phyloP scores from a whole-genome alignment of 148 eudicot species.

The Camellia granthamiana region DNA sequence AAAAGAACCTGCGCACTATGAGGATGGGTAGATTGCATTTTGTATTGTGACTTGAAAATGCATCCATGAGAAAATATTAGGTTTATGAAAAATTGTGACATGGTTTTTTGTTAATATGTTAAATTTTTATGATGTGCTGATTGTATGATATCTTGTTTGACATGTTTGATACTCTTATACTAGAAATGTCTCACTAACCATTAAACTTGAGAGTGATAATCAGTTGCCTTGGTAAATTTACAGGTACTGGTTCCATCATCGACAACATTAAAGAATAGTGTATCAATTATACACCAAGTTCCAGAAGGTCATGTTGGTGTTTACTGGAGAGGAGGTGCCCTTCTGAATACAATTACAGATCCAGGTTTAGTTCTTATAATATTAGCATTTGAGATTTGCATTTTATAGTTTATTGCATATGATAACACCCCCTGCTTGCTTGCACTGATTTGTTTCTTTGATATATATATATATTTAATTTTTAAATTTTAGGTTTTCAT shows the following conservation, averaged over 20 bases:
- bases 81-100: background rate
- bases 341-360: slow-evolving; percentile 64
- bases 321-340: slow-evolving; percentile 99
- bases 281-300: slow-evolving; percentile 76
- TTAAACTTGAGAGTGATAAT: background rate
- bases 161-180: background rate
- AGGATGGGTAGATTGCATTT: background rate
- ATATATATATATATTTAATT: too few relatives aligned
- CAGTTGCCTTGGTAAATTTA: slow-evolving; percentile 7
- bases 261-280: slow-evolving; percentile 44
- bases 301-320: slow-evolving; percentile 99
- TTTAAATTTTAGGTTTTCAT: slow-evolving; percentile 60
- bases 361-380: slow-evolving; percentile 42
- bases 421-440: background rate
- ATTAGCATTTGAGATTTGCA: background rate
- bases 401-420: background rate
- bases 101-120: background rate
- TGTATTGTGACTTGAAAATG: background rate
- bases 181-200: background rate
- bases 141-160: background rate
- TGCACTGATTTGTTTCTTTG: background rate
- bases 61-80: background rate
- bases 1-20: background rate
- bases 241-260: slow-evolving; percentile 54
- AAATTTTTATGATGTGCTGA: background rate